Conservation (phyloP, 2,329 filamentous ascomycete genomes). For the Zymoseptoria passerinii region DNA sequence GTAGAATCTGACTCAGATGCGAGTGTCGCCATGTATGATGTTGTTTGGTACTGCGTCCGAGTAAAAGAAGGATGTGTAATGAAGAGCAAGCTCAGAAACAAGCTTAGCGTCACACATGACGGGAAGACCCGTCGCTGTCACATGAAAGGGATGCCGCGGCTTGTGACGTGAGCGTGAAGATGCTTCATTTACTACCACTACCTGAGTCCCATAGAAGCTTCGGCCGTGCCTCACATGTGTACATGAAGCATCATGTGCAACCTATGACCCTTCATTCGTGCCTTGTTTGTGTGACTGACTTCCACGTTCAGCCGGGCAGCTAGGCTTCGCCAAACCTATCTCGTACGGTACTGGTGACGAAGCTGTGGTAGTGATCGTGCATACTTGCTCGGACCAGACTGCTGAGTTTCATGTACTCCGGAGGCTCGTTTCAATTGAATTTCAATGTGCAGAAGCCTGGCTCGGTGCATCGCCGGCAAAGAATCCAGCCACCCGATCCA, state of each 20-base stretch:
- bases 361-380: not conserved
- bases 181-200: not conserved
- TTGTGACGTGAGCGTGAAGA: not conserved
- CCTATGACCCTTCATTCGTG: not conserved
- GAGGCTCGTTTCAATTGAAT: not conserved
- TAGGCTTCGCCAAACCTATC: not conserved
- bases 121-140: not conserved
- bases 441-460: not conserved
- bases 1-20: not conserved
- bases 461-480: not conserved
- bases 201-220: not conserved
- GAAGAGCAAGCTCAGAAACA: not conserved
- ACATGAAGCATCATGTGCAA: not conserved
- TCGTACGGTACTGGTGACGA: not conserved
- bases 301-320: not conserved
- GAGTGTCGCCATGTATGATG: not conserved
- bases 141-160: not conserved
- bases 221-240: not conserved
- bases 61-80: not conserved
- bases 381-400: not conserved
- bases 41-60: not conserved
- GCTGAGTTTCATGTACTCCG: not conserved
- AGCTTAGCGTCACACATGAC: not conserved
- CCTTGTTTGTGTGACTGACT: not conserved
- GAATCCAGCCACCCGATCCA: not conserved